A percentile compares a stretch with the other conserved stretches of the same genome.
These are phyloP conservation scores for Solanum chilense DNA, from an alignment of 257 asterid species.

Conservation along the genomic window DNA sequence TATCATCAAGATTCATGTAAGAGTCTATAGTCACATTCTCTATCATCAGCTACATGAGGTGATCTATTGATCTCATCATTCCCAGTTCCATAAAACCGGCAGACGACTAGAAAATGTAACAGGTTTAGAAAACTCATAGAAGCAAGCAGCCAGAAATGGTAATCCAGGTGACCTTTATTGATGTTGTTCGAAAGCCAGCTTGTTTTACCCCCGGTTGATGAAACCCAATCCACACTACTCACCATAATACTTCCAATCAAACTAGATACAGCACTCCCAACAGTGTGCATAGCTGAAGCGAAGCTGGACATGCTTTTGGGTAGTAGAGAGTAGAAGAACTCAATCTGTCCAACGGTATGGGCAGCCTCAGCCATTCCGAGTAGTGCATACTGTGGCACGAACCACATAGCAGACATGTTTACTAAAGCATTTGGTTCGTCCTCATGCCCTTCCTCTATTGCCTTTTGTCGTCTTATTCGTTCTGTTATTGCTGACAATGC, in stretches of 20 bases:
- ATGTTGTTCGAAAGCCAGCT: constrained; percentile 14
- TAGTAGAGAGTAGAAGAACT: constrained; percentile 6
- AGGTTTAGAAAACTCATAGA: constrained; percentile 2
- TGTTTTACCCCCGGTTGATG: not conserved
- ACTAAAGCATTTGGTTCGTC: not conserved
- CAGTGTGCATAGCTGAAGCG: not conserved
- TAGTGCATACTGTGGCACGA: constrained; percentile 4
- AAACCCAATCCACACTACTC: not conserved
- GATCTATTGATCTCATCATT: not conserved
- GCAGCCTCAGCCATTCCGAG: constrained; percentile 9
- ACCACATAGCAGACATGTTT: constrained; percentile 16
- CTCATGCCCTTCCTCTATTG: not conserved
- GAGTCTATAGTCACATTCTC: not conserved
- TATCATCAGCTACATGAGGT: not conserved
- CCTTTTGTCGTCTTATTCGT: not conserved
- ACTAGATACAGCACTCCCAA: not conserved
- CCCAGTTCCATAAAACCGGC: not conserved
- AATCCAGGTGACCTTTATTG: constrained; percentile 12
- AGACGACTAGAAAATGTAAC: not conserved
- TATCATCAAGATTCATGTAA: not conserved
- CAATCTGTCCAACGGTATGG: constrained; percentile 2
- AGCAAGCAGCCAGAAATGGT: constrained; percentile 9
- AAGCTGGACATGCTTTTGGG: constrained; percentile 16
- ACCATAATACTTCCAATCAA: constrained; percentile 2
- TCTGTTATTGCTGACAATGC: constrained; percentile 4